Evolutionary conservation across 2,329 filamentous ascomycete genomes (phyloP).

Genomic region (Dactylellina drechsleri): DNA sequence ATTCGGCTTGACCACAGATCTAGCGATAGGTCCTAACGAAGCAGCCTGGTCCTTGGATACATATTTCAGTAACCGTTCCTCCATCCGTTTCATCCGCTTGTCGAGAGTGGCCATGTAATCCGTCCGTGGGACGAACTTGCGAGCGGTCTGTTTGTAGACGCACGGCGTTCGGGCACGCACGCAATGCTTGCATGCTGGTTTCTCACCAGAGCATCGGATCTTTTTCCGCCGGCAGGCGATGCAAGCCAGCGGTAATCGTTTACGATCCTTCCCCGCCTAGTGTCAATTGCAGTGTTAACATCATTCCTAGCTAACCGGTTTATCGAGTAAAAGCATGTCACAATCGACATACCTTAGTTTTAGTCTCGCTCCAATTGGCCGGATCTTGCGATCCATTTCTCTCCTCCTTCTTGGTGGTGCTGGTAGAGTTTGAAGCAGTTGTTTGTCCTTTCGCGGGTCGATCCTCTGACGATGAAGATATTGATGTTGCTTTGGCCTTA

Average conservation of each 20-base stretch:
- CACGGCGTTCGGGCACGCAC: slow-evolving; percentile 90
- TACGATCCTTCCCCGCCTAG: slow-evolving; percentile 88
- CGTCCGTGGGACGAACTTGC: slow-evolving; percentile 91
- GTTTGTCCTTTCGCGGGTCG: slow-evolving; percentile 1
- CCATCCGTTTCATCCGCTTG: slow-evolving; percentile 94
- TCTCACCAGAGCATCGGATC: slow-evolving; percentile 96
- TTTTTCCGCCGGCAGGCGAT: slow-evolving; percentile 97
- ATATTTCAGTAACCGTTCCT: slow-evolving; percentile 95
- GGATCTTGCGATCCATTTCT: slow-evolving; percentile 70
- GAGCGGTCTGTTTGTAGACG: slow-evolving; percentile 95
- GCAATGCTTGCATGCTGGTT: slow-evolving; percentile 96
- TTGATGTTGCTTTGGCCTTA: slow-evolving; percentile 22
- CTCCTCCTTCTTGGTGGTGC: slow-evolving; percentile 60
- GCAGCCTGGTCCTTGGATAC: slow-evolving; percentile 87
- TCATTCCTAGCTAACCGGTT: neutral
- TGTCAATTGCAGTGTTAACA: slow-evolving; percentile 30
- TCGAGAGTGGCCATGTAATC: slow-evolving; percentile 99
- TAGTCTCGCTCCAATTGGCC: slow-evolving; percentile 81
- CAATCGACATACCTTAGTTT: slow-evolving; percentile 71
- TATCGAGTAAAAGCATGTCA: neutral
- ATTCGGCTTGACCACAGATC: slow-evolving; percentile 85
- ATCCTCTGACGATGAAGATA: slow-evolving; percentile 20
- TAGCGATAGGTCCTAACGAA: slow-evolving; percentile 72
- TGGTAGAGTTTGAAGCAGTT: slow-evolving; percentile 61
- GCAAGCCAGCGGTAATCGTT: slow-evolving; percentile 89